A percentile compares a stretch with the other conserved stretches of the same genome.
phyloP scores from a whole-genome alignment of 139 green algal genomes.

The Coccomyxa sp. region DNA sequence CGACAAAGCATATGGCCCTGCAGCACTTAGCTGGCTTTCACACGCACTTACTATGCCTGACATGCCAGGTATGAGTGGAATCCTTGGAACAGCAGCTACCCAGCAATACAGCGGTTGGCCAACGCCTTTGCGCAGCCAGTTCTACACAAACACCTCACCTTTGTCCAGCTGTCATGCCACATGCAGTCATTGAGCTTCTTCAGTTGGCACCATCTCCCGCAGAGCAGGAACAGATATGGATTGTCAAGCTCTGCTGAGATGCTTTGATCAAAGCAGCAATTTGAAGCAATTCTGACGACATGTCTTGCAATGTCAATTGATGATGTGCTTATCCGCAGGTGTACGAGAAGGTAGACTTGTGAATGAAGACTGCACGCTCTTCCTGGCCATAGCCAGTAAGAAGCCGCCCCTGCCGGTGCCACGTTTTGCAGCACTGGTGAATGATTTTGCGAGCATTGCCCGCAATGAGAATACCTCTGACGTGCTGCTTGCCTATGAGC shows the following conservation, averaged over 20 bases:
- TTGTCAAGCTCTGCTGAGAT: not conserved
- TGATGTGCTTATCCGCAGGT: constrained; percentile 4
- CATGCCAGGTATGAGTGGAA: not conserved
- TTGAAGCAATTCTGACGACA: not conserved
- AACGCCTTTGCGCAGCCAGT: too few species aligned
- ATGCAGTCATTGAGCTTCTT: too few species aligned
- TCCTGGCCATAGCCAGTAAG: constrained; percentile 2
- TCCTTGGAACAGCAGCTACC: not conserved
- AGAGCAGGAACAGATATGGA: too few species aligned
- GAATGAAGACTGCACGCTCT: constrained; percentile 7
- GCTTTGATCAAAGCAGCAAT: not conserved
- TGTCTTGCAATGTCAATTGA: not conserved
- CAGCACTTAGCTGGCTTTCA: not conserved
- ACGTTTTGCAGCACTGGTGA: constrained; percentile 11
- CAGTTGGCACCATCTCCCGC: too few species aligned
- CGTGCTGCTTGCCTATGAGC: constrained; percentile 18
- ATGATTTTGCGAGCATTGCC: constrained; percentile 14
- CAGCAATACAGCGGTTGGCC: too few species aligned
- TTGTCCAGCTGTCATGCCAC: too few species aligned
- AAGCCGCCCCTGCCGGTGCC: not conserved
- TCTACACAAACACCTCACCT: too few species aligned
- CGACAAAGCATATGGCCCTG: not conserved
- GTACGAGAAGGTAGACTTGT: not conserved
- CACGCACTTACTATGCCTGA: not conserved
- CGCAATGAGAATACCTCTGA: constrained; percentile 12